Conservation (phyloP, 2,329 filamentous ascomycete genomes). For the Ciborinia camelliae region DNA sequence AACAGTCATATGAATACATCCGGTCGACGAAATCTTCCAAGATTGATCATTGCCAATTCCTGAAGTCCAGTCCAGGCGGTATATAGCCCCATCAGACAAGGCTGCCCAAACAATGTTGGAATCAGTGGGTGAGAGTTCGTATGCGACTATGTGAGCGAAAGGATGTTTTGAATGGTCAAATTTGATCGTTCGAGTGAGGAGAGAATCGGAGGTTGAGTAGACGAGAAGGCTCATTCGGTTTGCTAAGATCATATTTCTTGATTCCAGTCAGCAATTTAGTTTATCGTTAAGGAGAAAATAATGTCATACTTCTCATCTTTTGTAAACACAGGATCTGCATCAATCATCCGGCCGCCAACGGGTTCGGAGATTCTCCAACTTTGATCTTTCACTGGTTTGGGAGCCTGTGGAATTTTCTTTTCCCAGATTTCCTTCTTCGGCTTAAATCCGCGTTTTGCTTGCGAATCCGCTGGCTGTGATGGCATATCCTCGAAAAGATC, state of each 20-base stretch:
- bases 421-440: slow-evolving; percentile 21
- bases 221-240: slow-evolving; percentile 74
- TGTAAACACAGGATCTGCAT: slow-evolving; percentile 62
- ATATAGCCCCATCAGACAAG: slow-evolving; percentile 55
- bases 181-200: slow-evolving; percentile 70
- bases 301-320: slow-evolving; percentile 55
- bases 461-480: slow-evolving; percentile 5
- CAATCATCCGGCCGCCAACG: slow-evolving; percentile 62
- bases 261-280: slow-evolving; percentile 23
- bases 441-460: neutral
- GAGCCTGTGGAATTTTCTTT: slow-evolving; percentile 9
- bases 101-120: slow-evolving; percentile 57
- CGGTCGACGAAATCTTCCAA: slow-evolving; percentile 40
- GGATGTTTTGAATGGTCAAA: slow-evolving; percentile 29
- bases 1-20: slow-evolving; percentile 38
- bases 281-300: slow-evolving; percentile 17
- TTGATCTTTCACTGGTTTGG: slow-evolving; percentile 23
- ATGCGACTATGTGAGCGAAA: slow-evolving; percentile 39
- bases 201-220: slow-evolving; percentile 76
- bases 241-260: slow-evolving; percentile 66
- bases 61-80: slow-evolving; percentile 56
- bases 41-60: slow-evolving; percentile 43
- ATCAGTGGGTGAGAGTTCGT: slow-evolving; percentile 43
- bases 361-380: slow-evolving; percentile 60
- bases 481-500: slow-evolving; percentile 24